Conservation (phyloP, 1,139 yeast genomes). For the Candida glucosophila region DNA sequence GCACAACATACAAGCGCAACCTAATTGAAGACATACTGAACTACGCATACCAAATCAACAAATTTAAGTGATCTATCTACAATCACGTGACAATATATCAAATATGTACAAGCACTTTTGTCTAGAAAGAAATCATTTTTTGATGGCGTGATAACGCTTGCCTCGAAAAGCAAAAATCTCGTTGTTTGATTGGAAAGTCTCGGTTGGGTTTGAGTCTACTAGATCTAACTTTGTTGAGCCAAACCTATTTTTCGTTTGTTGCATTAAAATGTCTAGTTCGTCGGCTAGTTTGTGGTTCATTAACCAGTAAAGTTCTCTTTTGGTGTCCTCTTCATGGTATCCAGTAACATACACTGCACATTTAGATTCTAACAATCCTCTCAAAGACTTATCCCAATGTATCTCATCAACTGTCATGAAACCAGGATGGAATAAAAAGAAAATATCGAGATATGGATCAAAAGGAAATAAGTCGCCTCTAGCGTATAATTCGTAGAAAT, state of each 20-base stretch:
- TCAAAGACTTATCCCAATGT: slow-evolving; percentile 76
- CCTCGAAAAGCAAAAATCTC: slow-evolving; percentile 89
- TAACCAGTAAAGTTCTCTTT: slow-evolving; percentile 68
- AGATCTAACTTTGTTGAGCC: slow-evolving; percentile 91
- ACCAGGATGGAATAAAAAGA: slow-evolving; percentile 94
- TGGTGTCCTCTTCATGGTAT: slow-evolving; percentile 66
- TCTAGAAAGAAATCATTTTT: slow-evolving; percentile 10
- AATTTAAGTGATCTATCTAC: not conserved
- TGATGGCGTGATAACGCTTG: slow-evolving; percentile 85
- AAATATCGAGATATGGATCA: slow-evolving; percentile 90
- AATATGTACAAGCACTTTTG: slow-evolving; percentile 8
- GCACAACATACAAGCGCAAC: no score
- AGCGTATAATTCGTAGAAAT: slow-evolving; percentile 83
- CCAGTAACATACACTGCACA: slow-evolving; percentile 91
- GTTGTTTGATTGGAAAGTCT: slow-evolving; percentile 86
- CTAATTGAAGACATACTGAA: not conserved
- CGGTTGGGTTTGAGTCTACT: slow-evolving; percentile 85
- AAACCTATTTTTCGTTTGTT: slow-evolving; percentile 63
- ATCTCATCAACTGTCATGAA: slow-evolving; percentile 76
- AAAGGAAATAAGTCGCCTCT: slow-evolving; percentile 94
- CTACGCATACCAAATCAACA: not conserved
- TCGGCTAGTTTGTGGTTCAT: slow-evolving; percentile 49
- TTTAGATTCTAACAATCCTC: slow-evolving; percentile 83
- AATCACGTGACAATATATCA: slow-evolving; percentile 4
- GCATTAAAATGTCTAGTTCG: slow-evolving; percentile 76